A percentile compares a stretch with the other conserved stretches of the same genome.
Evolutionary conservation across 257 asterid genomes (phyloP).

Genomic region (Solanum arcanum): DNA sequence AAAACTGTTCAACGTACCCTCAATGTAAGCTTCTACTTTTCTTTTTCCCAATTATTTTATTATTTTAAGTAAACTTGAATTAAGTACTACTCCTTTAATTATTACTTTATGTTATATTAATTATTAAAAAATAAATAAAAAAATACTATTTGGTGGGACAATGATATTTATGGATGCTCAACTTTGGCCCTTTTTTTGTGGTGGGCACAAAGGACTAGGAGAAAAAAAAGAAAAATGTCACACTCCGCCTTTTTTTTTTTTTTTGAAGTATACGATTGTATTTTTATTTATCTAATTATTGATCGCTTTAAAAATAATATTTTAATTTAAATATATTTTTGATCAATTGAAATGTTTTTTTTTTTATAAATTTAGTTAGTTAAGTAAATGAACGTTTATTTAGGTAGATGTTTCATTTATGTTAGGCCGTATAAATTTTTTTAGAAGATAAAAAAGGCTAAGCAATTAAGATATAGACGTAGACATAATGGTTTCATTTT

Average conservation of each 20-base stretch:
- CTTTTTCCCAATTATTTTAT: not conserved
- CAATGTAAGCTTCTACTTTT: constrained; percentile 48
- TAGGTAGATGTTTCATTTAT: not conserved
- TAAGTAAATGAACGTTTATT: too few species aligned
- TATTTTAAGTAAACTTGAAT: too few species aligned
- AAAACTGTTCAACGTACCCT: constrained; percentile 76
- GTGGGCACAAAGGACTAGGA: not conserved
- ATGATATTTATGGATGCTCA: not conserved
- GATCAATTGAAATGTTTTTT: too few species aligned
- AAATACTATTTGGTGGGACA: not conserved
- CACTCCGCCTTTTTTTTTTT: too few species aligned
- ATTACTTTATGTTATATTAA: not conserved
- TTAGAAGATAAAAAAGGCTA: not conserved
- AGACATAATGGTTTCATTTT: too few species aligned
- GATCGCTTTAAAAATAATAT: too few species aligned
- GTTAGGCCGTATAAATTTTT: not conserved
- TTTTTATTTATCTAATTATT: too few species aligned
- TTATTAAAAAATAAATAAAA: not conserved
- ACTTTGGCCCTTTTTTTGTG: not conserved
- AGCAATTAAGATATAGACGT: not conserved
- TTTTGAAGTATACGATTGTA: too few species aligned
- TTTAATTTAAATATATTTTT: too few species aligned
- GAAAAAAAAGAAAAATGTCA: not conserved
- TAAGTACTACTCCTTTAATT: not conserved
- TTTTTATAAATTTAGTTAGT: too few species aligned